Evolutionary conservation across 352 stramenopile species (phyloP).

Genomic region (Phytophthora fragariae): DNA sequence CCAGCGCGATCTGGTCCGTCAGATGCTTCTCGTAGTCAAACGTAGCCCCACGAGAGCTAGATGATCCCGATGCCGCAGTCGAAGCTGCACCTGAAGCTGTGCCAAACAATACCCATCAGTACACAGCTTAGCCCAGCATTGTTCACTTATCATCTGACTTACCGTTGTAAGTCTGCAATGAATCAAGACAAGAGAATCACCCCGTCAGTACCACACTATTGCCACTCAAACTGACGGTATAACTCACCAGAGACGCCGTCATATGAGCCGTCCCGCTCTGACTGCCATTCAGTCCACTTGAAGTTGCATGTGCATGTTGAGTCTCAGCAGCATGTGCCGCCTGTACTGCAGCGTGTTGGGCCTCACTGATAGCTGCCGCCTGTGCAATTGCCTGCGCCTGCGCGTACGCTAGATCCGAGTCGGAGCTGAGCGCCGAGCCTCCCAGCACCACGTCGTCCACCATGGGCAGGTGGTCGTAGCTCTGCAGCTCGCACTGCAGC

Average conservation of each 20-base stretch:
- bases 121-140: not conserved
- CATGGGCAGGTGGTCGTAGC: slow-evolving; percentile 69
- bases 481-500: slow-evolving; percentile 64
- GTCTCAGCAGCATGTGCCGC: slow-evolving; percentile 2
- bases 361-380: slow-evolving; percentile 37
- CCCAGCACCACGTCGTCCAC: slow-evolving; percentile 79
- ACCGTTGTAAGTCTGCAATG: slow-evolving; percentile 38
- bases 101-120: slow-evolving; percentile 1
- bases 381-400: slow-evolving; percentile 56
- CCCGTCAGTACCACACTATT: not conserved
- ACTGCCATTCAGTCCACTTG: slow-evolving; percentile 28
- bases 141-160: slow-evolving; percentile 2
- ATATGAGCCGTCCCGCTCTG: slow-evolving; percentile 35
- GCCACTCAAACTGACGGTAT: no score
- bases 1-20: slow-evolving; percentile 71
- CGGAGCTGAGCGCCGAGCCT: slow-evolving; percentile 53
- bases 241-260: slow-evolving; percentile 55
- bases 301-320: slow-evolving; percentile 16
- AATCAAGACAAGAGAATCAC: not conserved
- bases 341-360: slow-evolving; percentile 43
- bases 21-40: slow-evolving; percentile 85
- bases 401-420: slow-evolving; percentile 69
- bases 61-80: slow-evolving; percentile 12
- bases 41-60: slow-evolving; percentile 35
- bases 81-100: slow-evolving; percentile 25